Evolutionary conservation across 495 filamentous ascomycete genomes (phyloP).

Genomic region (Hyaloscypha bicolor): DNA sequence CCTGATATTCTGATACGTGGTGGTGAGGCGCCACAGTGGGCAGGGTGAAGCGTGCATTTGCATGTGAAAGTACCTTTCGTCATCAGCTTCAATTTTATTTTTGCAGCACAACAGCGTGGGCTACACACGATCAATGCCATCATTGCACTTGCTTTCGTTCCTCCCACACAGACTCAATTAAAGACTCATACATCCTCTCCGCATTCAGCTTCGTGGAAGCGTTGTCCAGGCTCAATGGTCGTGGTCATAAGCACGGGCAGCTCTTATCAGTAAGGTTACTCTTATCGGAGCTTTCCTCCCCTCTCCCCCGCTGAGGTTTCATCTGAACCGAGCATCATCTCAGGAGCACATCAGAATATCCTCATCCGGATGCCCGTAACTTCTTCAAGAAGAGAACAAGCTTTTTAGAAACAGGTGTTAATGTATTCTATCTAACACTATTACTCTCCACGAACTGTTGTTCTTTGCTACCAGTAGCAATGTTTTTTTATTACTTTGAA

Average conservation of each 20-base stretch:
- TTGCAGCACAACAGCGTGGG: background rate
- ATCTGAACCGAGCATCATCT: background rate
- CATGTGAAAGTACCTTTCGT: background rate
- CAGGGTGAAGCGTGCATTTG: background rate
- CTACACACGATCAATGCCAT: too few species aligned
- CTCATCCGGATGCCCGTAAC: background rate
- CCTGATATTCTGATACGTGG: conserved; percentile 1
- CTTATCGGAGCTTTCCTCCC: background rate
- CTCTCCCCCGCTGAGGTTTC: background rate
- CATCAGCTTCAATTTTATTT: background rate
- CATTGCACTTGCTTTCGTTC: background rate
- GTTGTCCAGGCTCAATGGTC: background rate
- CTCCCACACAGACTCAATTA: background rate
- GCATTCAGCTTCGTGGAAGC: background rate
- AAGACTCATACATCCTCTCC: background rate
- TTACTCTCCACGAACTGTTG: background rate
- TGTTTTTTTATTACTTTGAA: background rate
- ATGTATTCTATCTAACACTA: background rate
- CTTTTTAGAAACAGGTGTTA: background rate
- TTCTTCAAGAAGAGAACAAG: background rate
- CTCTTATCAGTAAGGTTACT: background rate
- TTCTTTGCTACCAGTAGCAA: background rate
- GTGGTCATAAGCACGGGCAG: background rate
- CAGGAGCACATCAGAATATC: background rate
- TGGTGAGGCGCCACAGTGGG: background rate